These are phyloP conservation scores for Entonaema liquescens DNA, from an alignment of 495 filamentous ascomycete genomes.

Conservation along the genomic window DNA sequence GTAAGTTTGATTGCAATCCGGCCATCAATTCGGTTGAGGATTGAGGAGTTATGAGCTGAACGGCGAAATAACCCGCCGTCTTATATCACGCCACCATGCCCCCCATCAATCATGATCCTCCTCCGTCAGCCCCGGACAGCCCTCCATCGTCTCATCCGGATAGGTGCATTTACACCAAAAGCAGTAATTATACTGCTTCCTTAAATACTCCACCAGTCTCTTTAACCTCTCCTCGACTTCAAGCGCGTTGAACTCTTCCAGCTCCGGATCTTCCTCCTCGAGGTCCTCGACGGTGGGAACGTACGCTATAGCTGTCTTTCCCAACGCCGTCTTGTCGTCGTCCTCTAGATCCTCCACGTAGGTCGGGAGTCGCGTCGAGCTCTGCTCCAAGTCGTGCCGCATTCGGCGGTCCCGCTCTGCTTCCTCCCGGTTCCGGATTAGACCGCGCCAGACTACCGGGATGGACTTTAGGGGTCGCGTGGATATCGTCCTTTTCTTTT, in stretches of 20 bases:
- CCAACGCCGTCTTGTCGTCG: constrained; percentile 59
- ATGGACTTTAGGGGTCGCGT: constrained; percentile 64
- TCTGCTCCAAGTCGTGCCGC: constrained; percentile 74
- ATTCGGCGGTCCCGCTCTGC: constrained; percentile 74
- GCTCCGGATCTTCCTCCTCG: constrained; percentile 83
- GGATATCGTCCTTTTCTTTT: constrained; percentile 56
- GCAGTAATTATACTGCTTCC: constrained; percentile 81
- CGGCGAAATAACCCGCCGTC: neutral
- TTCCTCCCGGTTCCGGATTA: constrained; percentile 73
- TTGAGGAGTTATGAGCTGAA: neutral
- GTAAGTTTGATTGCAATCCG: too few relatives aligned
- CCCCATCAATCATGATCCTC: constrained; percentile 82
- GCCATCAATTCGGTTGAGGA: neutral
- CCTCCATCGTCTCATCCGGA: constrained; percentile 74
- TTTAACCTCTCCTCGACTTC: constrained; percentile 69
- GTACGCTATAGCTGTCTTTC: constrained; percentile 51
- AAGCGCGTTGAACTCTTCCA: constrained; percentile 83
- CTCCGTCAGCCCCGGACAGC: constrained; percentile 88
- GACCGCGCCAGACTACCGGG: constrained; percentile 80
- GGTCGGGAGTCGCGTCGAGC: constrained; percentile 56
- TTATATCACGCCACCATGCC: too few relatives aligned
- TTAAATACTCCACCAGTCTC: constrained; percentile 71
- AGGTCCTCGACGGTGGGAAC: constrained; percentile 72
- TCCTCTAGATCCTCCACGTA: constrained; percentile 64
- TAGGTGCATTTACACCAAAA: constrained; percentile 96